phyloP scores from a whole-genome alignment of 2,329 filamentous ascomycete genomes.

The Paraphaeosphaeria minitans region DNA sequence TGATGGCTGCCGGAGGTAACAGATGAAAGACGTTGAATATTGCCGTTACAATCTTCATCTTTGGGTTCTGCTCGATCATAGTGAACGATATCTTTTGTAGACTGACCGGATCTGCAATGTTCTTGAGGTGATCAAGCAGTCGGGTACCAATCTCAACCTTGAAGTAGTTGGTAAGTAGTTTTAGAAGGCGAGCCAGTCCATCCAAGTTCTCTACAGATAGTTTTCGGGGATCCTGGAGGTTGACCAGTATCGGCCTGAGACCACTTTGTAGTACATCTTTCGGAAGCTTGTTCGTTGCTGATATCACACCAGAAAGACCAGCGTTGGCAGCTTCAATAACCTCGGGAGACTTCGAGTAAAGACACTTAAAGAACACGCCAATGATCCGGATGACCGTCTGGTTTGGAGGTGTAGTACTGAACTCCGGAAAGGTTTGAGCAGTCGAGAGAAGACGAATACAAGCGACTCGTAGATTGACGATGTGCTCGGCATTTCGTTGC shows the following conservation, averaged over 20 bases:
- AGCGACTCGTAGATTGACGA: conserved; percentile 87
- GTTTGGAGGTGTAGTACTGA: conserved; percentile 75
- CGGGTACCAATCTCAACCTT: conserved; percentile 96
- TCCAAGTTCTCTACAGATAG: conserved; percentile 88
- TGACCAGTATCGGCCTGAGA: conserved; percentile 91
- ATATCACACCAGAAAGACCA: conserved; percentile 84
- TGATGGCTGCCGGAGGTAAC: conserved; percentile 85
- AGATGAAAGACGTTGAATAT: conserved; percentile 98
- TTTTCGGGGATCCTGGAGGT: conserved; percentile 90
- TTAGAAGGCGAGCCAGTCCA: conserved; percentile 85
- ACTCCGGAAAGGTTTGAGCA: conserved; percentile 91
- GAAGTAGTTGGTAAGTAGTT: conserved; percentile 95
- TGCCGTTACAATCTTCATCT: conserved; percentile 93
- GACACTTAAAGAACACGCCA: conserved; percentile 94
- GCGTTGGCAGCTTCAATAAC: conserved; percentile 94
- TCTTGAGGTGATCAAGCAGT: conserved; percentile 91
- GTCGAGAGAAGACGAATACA: conserved; percentile 93
- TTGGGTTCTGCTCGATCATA: conserved; percentile 87
- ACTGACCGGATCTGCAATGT: conserved; percentile 78
- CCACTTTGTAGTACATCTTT: conserved; percentile 96
- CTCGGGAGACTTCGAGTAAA: conserved; percentile 90
- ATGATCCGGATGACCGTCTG: conserved; percentile 71
- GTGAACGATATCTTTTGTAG: conserved; percentile 93
- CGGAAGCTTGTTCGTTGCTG: conserved; percentile 86
- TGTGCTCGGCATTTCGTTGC: conserved; percentile 92